Percentiles rank a stretch among this genome's conserved stretches.
phyloP scores from a whole-genome alignment of 352 stramenopile genomes.

The Elongisporangium anandrum region DNA sequence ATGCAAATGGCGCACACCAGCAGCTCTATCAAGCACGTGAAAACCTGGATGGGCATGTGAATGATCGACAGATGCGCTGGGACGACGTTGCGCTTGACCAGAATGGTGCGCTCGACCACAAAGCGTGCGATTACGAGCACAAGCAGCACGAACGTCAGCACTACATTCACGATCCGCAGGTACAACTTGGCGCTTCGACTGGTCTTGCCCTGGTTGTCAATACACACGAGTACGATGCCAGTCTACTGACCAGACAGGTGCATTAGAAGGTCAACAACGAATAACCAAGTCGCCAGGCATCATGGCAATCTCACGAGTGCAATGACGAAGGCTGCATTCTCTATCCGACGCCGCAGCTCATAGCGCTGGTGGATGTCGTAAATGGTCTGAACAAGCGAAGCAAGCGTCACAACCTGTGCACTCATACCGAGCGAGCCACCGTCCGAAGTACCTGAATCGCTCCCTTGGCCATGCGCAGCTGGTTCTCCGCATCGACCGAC shows the following conservation, averaged over 20 bases:
- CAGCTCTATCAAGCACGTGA: constrained; percentile 42
- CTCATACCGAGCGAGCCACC: neutral
- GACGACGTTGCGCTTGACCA: constrained; percentile 57
- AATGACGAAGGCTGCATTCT: constrained; percentile 51
- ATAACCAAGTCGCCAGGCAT: neutral
- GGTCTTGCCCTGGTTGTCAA: constrained; percentile 60
- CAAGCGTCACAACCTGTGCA: neutral
- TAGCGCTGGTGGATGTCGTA: constrained; percentile 61
- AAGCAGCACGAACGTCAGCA: constrained; percentile 45
- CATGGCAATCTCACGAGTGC: constrained; percentile 24
- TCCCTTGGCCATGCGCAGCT: constrained; percentile 45
- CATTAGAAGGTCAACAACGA: too few species aligned
- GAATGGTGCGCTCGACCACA: constrained; percentile 43
- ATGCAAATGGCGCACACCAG: constrained; percentile 45
- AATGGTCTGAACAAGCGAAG: constrained; percentile 29
- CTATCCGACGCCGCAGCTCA: constrained; percentile 48
- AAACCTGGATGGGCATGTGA: constrained; percentile 38
- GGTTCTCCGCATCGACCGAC: constrained; percentile 9
- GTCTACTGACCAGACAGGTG: constrained; percentile 12
- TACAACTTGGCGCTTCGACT: constrained; percentile 24
- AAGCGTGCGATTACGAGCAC: constrained; percentile 53
- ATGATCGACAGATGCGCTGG: constrained; percentile 47
- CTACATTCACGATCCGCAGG: constrained; percentile 36
- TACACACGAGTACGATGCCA: constrained; percentile 55
- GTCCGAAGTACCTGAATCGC: constrained; percentile 34